Evolutionary conservation across 2,329 filamentous ascomycete species (phyloP).

Genomic region (Trichoderma guizhouense): DNA sequence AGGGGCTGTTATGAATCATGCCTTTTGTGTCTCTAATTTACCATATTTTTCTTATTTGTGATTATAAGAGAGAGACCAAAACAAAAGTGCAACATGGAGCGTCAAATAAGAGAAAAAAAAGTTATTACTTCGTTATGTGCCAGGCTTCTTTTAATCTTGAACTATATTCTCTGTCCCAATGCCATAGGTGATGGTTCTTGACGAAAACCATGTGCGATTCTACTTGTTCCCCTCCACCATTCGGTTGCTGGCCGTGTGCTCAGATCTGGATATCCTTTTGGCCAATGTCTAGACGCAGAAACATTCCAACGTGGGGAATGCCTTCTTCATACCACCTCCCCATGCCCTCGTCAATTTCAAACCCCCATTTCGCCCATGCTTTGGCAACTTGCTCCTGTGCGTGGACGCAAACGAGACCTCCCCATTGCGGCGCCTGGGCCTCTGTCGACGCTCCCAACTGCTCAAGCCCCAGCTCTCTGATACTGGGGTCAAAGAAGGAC

Average conservation of each 20-base stretch:
- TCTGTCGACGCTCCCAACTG: constrained; percentile 39
- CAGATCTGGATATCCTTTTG: constrained; percentile 28
- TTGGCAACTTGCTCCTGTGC: constrained; percentile 65
- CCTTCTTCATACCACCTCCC: constrained; percentile 80
- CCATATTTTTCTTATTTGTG: constrained; percentile 13
- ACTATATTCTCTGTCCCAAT: neutral
- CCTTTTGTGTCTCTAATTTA: constrained; percentile 17
- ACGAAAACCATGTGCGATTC: neutral
- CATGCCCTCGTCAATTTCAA: constrained; percentile 68
- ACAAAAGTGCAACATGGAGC: constrained; percentile 11
- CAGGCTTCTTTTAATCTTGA: neutral
- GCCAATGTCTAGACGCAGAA: constrained; percentile 43
- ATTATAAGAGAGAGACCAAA: constrained; percentile 12
- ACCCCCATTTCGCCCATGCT: constrained; percentile 71
- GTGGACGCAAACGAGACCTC: constrained; percentile 74
- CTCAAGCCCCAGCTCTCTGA: constrained; percentile 44
- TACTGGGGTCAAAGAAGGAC: constrained; percentile 50
- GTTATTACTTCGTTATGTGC: neutral
- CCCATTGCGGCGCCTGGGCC: constrained; percentile 58
- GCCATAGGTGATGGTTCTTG: neutral
- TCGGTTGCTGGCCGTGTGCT: neutral
- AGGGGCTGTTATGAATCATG: constrained; percentile 36
- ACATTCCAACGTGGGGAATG: constrained; percentile 86
- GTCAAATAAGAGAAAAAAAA: constrained; percentile 12
- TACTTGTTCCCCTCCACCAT: neutral